These are phyloP conservation scores for Halteria grandinella DNA, from an alignment of 73 alveolate species.

Conservation along the genomic window DNA sequence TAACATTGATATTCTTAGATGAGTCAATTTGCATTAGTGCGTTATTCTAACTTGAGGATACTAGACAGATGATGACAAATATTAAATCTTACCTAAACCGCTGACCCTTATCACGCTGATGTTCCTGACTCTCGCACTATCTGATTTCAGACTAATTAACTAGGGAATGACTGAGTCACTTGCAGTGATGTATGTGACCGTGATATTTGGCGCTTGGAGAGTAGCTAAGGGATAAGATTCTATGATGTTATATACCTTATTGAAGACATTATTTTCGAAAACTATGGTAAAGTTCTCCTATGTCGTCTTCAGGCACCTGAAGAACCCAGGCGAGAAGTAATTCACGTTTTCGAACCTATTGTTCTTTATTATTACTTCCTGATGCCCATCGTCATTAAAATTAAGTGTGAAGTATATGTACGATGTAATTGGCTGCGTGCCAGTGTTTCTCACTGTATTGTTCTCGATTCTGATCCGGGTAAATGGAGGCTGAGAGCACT, in stretches of 20 bases:
- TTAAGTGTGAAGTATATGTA: constrained; percentile 23
- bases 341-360: constrained; percentile 3
- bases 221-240: not conserved
- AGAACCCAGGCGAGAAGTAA: constrained; percentile 9
- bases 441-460: not conserved
- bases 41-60: not conserved
- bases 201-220: constrained; percentile 2
- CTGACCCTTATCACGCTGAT: not conserved
- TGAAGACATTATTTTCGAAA: not conserved
- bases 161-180: not conserved
- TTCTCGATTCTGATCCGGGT: not conserved
- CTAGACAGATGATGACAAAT: not conserved
- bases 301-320: not conserved
- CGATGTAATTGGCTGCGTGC: not conserved
- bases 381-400: constrained; percentile 26
- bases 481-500: constrained; percentile 25
- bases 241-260: not conserved
- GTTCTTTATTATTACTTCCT: constrained; percentile 1
- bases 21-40: constrained; percentile 2
- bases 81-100: constrained; percentile 12
- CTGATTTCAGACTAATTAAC: not conserved
- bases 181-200: not conserved
- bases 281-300: not conserved
- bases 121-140: not conserved
- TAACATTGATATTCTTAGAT: not conserved